These are phyloP conservation scores for Gypsophila paniculata DNA, from an alignment of 179 eudicot species.

Conservation along the genomic window DNA sequence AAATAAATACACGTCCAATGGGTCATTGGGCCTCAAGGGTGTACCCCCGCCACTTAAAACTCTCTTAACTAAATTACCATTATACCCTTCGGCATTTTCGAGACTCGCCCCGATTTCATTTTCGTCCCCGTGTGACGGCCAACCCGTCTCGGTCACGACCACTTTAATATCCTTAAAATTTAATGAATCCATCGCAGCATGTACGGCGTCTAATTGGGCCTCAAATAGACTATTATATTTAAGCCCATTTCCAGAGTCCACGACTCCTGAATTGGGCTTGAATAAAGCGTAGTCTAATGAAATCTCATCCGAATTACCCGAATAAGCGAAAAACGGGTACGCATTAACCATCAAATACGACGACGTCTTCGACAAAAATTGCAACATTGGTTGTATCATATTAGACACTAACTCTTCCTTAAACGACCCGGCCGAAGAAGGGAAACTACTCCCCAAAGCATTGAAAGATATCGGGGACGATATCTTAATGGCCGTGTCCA, in stretches of 20 bases:
- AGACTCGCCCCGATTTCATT: slow-evolving; percentile 51
- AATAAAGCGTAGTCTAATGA: slow-evolving; percentile 70
- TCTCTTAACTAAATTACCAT: slow-evolving; percentile 63
- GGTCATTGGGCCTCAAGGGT: slow-evolving; percentile 57
- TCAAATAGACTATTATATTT: slow-evolving; percentile 53
- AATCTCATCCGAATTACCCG: slow-evolving; percentile 50
- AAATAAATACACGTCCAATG: slow-evolving; percentile 55
- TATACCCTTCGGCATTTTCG: slow-evolving; percentile 67
- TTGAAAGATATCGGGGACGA: slow-evolving; percentile 63
- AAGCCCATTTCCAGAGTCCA: slow-evolving; percentile 57
- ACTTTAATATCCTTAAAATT: slow-evolving; percentile 41
- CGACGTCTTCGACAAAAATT: slow-evolving; percentile 41
- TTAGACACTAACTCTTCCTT: slow-evolving; percentile 49
- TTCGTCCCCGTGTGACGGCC: slow-evolving; percentile 77
- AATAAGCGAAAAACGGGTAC: slow-evolving; percentile 81
- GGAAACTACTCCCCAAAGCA: slow-evolving; percentile 54
- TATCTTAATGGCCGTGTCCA: slow-evolving; percentile 36
- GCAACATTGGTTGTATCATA: slow-evolving; percentile 66
- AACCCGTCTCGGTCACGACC: slow-evolving; percentile 79
- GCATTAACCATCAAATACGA: slow-evolving; percentile 74
- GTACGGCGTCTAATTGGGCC: slow-evolving; percentile 83
- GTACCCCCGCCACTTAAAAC: slow-evolving; percentile 63
- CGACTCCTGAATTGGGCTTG: slow-evolving; percentile 39
- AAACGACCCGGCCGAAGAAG: slow-evolving; percentile 74
- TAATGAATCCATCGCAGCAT: slow-evolving; percentile 49